Base-by-base conservation (phyloP, 2,329 filamentous ascomycete genomes). In the Periglandula ipomoeae region DNA sequence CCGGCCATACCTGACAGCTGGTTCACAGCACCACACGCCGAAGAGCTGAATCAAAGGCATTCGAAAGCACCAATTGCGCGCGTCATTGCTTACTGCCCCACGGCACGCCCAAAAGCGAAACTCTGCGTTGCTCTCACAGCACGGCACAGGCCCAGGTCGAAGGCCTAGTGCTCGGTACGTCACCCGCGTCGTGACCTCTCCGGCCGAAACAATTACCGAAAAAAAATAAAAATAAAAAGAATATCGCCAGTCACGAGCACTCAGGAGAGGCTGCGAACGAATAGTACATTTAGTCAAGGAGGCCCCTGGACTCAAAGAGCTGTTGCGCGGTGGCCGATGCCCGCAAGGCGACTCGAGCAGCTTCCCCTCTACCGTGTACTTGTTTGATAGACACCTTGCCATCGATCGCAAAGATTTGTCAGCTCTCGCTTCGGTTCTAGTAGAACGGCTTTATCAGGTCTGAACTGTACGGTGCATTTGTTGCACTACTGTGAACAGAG, bases 401-500 rank as follows among this genome's bases (percentile, higher is more conserved):
- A n/a, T 24, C 34, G 8, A 20, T 24, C 15, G 6, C 34, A 5
- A 32, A 26, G 3, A n/a, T 6, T n/a, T 30, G 19, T 15, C 6
- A 11, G 19, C 13, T 9, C 24, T 8, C 23, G 15, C 24, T 15
- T 22, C 15, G 24, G 32, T 5, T 9, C n/a, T n/a, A n/a, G n/a
- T n/a, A n/a, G n/a, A n/a, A n/a, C n/a, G n/a, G n/a, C n/a, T n/a
- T n/a, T n/a, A n/a, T n/a, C n/a, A n/a, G n/a, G n/a, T n/a, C n/a
- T n/a, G n/a, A n/a, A n/a, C n/a, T 24, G 41, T 13, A 45, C 37
- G 47, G 47, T 40, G 24, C 47, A 34, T 46, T 34, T 46, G 20
- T 30, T 38, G 19, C n/a, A 38, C 30, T 41, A 23, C 13, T 19
- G 10, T 3, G 35, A 38, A 20, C 2, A 38, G 2, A 34, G 15